phyloP scores from a whole-genome alignment of 2,329 filamentous ascomycete genomes.

The Akanthomyces uredinophilus region DNA sequence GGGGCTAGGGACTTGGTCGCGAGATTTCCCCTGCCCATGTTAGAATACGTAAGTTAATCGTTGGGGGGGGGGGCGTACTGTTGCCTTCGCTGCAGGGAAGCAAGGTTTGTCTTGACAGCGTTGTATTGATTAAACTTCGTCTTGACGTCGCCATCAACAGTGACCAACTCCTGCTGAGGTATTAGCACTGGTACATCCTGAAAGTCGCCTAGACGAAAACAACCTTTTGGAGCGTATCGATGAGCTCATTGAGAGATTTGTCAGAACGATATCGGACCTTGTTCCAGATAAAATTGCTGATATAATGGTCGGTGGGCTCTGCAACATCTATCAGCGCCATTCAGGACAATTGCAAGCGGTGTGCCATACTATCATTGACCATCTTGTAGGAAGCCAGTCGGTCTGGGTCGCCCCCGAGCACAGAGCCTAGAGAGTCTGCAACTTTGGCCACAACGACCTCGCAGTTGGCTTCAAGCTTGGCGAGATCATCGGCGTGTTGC shows the following conservation, averaged over 20 bases:
- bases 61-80: slow-evolving; percentile 54
- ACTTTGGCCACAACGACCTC: slow-evolving; percentile 83
- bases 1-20: slow-evolving; percentile 90
- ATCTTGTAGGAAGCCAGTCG: slow-evolving; percentile 83
- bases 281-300: slow-evolving; percentile 90
- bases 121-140: slow-evolving; percentile 94
- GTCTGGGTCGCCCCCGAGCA: slow-evolving; percentile 79
- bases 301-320: slow-evolving; percentile 96
- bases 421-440: slow-evolving; percentile 72
- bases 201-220: not conserved
- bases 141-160: slow-evolving; percentile 94
- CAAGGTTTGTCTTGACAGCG: slow-evolving; percentile 77
- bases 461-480: slow-evolving; percentile 78
- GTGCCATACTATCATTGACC: slow-evolving; percentile 82
- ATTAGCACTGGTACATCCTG: slow-evolving; percentile 10
- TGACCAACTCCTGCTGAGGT: slow-evolving; percentile 66
- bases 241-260: slow-evolving; percentile 79
- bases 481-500: slow-evolving; percentile 90
- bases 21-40: slow-evolving; percentile 70
- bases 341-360: slow-evolving; percentile 12
- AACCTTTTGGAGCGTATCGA: slow-evolving; percentile 85
- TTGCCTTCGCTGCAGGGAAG: slow-evolving; percentile 77
- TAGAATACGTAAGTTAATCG: not conserved
- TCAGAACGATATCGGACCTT: slow-evolving; percentile 96
- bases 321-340: slow-evolving; percentile 16